A percentile compares a stretch with the other conserved stretches of the same genome.
These are phyloP conservation scores for Nitzschia sp. DNA, from an alignment of 108 stramenopile genomes.

Conservation along the genomic window DNA sequence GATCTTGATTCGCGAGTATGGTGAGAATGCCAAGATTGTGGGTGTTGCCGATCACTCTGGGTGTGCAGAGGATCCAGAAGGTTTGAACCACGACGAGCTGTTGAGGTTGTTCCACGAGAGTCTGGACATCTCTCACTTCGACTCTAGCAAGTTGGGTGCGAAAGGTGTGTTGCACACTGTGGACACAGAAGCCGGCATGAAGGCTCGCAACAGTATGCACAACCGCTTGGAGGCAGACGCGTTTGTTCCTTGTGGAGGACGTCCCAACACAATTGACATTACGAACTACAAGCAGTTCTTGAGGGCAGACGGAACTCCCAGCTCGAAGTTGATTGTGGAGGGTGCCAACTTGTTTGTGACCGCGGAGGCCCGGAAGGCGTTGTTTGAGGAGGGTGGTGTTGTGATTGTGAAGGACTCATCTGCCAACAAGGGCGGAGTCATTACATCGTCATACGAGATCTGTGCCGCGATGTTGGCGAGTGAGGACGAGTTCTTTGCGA, in stretches of 20 bases:
- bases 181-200: conserved; percentile 87
- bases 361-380: conserved; percentile 85
- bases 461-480: conserved; percentile 91
- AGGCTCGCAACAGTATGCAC: conserved; percentile 96
- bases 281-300: conserved; percentile 88
- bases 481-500: conserved; percentile 89
- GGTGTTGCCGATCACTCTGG: conserved; percentile 95
- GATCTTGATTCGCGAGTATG: conserved; percentile 94
- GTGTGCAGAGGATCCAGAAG: conserved; percentile 94
- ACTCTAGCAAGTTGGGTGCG: conserved; percentile 70
- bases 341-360: conserved; percentile 96
- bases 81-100: conserved; percentile 87
- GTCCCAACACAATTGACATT: conserved; percentile 93
- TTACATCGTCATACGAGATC: conserved; percentile 95
- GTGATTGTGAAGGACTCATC: conserved; percentile 98
- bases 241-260: conserved; percentile 96
- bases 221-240: conserved; percentile 93
- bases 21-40: conserved; percentile 89
- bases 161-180: conserved; percentile 65
- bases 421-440: conserved; percentile 98
- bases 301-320: conserved; percentile 77
- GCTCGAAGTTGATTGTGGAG: conserved; percentile 91
- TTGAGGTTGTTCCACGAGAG: conserved; percentile 81
- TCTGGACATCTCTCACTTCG: conserved; percentile 78
- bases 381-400: conserved; percentile 92